Conservation (phyloP, 176 grass and related monocot genomes). For the Cocos nucifera region DNA sequence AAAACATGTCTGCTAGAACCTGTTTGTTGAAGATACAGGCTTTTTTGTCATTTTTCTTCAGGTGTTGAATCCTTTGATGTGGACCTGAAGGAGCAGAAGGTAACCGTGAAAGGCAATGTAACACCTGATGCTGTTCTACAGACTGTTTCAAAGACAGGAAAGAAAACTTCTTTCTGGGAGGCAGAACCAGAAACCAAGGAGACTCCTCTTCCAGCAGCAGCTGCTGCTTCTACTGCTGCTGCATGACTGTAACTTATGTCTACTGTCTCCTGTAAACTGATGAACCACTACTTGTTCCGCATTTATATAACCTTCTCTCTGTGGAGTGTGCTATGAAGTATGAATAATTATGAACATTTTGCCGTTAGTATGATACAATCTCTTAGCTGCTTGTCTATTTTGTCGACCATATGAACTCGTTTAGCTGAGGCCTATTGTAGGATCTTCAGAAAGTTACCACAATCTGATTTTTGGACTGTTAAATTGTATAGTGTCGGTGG, state of each 20-base stretch:
- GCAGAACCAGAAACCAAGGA: conserved; percentile 27
- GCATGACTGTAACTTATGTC: background rate
- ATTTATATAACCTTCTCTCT: no score
- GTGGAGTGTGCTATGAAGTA: no score
- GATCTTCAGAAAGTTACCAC: no score
- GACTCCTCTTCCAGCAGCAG: background rate
- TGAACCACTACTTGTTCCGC: no score
- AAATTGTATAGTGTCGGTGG: no score
- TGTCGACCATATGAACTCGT: no score
- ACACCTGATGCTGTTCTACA: conserved; percentile 77
- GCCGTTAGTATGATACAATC: no score
- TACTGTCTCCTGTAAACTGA: no score
- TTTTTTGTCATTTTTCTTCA: conserved; percentile 19
- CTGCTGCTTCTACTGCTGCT: conserved; percentile 17
- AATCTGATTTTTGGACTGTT: no score
- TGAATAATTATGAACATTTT: no score
- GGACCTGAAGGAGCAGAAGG: conserved; percentile 76
- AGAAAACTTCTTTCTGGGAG: conserved; percentile 85
- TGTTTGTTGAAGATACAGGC: background rate
- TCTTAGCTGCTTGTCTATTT: no score
- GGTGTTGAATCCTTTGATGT: conserved; percentile 81
- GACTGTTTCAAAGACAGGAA: conserved; percentile 85
- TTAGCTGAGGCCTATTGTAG: no score
- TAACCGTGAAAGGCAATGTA: conserved; percentile 87
- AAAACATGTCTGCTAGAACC: background rate